A percentile compares a stretch with the other conserved stretches of the same genome.
Conservation (phyloP, 1,284 basidiomycete species). For the Bondarzewia mesenterica region DNA sequence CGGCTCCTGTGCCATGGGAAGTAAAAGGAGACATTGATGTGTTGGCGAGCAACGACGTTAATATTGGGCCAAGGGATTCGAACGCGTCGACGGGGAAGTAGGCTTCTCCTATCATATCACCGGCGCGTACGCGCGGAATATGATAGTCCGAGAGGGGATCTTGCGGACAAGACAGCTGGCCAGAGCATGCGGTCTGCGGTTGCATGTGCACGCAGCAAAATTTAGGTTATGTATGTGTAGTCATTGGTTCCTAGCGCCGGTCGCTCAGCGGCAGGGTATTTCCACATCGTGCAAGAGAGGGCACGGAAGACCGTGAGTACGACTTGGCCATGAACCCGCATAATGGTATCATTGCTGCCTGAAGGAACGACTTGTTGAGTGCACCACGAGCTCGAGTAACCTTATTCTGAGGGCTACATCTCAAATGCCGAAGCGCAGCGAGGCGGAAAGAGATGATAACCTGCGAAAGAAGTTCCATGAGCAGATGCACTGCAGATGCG, state of each 20-base stretch:
- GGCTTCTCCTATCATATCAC: constrained; percentile 2
- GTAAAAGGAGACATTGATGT: not conserved
- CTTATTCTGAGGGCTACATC: too few species aligned
- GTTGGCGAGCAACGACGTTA: not conserved
- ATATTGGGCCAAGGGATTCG: not conserved
- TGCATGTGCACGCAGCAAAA: not conserved
- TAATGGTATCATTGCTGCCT: too few species aligned
- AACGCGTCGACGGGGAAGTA: not conserved
- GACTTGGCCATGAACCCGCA: too few species aligned
- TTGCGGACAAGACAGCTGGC: not conserved
- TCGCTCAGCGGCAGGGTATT: not conserved
- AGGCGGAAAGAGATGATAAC: too few species aligned
- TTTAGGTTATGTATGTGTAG: not conserved
- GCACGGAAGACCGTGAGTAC: too few species aligned
- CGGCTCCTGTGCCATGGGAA: constrained; percentile 1
- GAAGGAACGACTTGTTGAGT: too few species aligned
- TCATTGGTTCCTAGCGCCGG: not conserved
- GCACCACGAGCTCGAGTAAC: too few species aligned
- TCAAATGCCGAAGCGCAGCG: too few species aligned
- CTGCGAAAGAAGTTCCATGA: too few species aligned
- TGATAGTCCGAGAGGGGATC: constrained; percentile 1
- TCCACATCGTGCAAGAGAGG: not conserved
- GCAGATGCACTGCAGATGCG: too few species aligned
- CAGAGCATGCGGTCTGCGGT: not conserved
- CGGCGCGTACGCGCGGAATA: not conserved